Base-by-base conservation (phyloP, 169 alveolate genomes). In the Cryptosporidium sp. region DNA sequence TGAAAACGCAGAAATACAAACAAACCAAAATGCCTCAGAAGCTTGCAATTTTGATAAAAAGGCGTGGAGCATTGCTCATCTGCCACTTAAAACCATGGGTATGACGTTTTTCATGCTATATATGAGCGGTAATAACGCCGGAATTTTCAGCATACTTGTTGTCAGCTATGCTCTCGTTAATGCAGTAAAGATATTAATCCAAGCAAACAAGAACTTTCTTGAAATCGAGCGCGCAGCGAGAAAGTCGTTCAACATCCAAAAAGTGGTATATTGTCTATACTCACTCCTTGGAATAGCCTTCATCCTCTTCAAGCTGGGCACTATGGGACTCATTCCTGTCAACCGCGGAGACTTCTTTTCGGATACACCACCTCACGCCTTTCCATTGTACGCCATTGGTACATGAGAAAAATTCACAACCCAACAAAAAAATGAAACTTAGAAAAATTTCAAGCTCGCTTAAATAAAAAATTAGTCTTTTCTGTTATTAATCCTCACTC, bases 71-170 rank as follows among this genome's bases (percentile, higher is more conserved):
- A 69, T 26, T 26, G 48, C 84, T 16, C 61, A 37, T n/a, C n/a
- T 69, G 10, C 84, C 84, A 18, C 61, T 69, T 44, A 69, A 69
- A 35, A 37, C 84, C 37, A 69, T 69, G 84, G 58, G 84, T 2
- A 69, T 69, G 84, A 69, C 84, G 12, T 69, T 69, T 18, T 18
- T 69, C n/a, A 69, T 69, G 84, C 6, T 69, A 2, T 69, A 69
- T 18, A 69, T 69, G 65, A 69, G 58, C 31, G 84, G 84, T 7
- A 69, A 18, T 10, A 69, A 35, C 3, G 84, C 65, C 53, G 84
- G 84, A 18, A 69, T 69, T 12, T 69, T 69, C n/a, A 45, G 84
- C n/a, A 69, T 69, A 33, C 18, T 69, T 7, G 39, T 69, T 0
- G 18, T 69, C 1, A 31, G 84, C n/a, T 69, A 69, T 10, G 84